Evolutionary conservation across 495 filamentous ascomycete species (phyloP).

Genomic region (Penicillium riverlandense): DNA sequence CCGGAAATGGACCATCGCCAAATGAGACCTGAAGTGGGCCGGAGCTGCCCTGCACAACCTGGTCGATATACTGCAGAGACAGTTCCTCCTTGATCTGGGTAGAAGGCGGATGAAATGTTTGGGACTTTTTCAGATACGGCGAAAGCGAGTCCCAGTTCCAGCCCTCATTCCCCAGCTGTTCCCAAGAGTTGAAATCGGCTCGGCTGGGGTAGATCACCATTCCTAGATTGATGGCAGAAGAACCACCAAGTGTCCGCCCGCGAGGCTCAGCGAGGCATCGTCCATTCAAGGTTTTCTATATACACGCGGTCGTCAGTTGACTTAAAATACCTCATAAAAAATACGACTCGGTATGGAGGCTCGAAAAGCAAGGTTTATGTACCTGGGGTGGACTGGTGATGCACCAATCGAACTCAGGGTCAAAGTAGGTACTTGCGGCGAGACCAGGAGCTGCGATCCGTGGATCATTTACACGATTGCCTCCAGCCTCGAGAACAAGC

Average conservation of each 20-base stretch:
- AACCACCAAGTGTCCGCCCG: constrained; percentile 49
- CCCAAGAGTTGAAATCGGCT: constrained; percentile 40
- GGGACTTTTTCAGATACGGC: constrained; percentile 29
- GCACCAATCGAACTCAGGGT: constrained; percentile 46
- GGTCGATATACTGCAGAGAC: constrained; percentile 20
- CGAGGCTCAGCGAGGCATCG: constrained; percentile 22
- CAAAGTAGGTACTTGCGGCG: constrained; percentile 26
- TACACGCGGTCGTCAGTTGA: too few relatives aligned
- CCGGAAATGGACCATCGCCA: constrained; percentile 23
- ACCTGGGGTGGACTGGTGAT: constrained; percentile 42
- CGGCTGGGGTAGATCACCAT: constrained; percentile 36
- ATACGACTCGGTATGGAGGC: too few relatives aligned
- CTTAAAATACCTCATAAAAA: too few relatives aligned
- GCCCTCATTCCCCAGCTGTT: constrained; percentile 39
- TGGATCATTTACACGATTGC: constrained; percentile 30
- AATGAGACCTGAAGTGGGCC: constrained; percentile 37
- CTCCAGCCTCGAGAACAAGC: constrained; percentile 45
- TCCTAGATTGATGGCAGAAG: constrained; percentile 45
- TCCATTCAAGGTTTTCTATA: constrained; percentile 15
- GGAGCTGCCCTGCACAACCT: constrained; percentile 16
- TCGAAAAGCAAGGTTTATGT: not conserved
- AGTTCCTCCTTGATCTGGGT: constrained; percentile 1
- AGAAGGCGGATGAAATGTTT: constrained; percentile 6
- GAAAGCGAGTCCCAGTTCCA: constrained; percentile 42
- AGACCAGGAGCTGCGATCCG: constrained; percentile 33